phyloP scores from a whole-genome alignment of 805 yeast genomes.

The Ogataea chonburiensis region DNA sequence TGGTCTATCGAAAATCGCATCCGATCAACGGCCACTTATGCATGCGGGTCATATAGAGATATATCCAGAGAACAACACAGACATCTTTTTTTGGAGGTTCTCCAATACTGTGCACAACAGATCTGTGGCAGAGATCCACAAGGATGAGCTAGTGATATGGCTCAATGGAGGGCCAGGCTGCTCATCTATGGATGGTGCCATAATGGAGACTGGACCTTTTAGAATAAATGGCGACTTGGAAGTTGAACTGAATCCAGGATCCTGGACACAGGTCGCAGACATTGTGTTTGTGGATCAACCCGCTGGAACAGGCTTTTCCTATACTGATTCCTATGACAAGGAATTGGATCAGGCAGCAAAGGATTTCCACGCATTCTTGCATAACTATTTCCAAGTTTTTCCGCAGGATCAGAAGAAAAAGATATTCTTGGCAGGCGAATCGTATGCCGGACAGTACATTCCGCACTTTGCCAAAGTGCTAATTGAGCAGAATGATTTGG shows the following conservation, averaged over 20 bases:
- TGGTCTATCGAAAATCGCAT: constrained; percentile 26
- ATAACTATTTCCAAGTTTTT: constrained; percentile 63
- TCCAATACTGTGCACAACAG: constrained; percentile 20
- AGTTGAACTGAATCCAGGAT: constrained; percentile 60
- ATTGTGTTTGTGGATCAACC: constrained; percentile 92
- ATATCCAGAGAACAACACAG: constrained; percentile 49
- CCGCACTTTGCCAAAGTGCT: constrained; percentile 79
- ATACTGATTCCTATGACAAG: constrained; percentile 50
- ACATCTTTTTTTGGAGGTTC: constrained; percentile 79
- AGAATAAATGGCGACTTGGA: constrained; percentile 44
- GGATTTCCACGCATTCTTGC: constrained; percentile 65
- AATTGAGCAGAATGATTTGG: constrained; percentile 31
- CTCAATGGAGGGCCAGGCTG: constrained; percentile 99
- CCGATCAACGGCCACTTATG: constrained; percentile 46
- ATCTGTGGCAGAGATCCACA: constrained; percentile 4
- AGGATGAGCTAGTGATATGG: constrained; percentile 68
- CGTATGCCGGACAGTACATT: constrained; percentile 95
- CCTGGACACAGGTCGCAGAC: constrained; percentile 83
- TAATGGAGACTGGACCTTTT: constrained; percentile 90
- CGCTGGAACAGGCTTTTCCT: constrained; percentile 87
- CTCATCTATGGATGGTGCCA: constrained; percentile 95
- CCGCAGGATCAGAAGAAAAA: constrained; percentile 68
- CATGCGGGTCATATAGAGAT: constrained; percentile 66
- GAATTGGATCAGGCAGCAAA: constrained; percentile 57
- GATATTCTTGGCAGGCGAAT: constrained; percentile 85